These are phyloP conservation scores for Suillus plorans DNA, from an alignment of 768 basidiomycete species.

Conservation along the genomic window DNA sequence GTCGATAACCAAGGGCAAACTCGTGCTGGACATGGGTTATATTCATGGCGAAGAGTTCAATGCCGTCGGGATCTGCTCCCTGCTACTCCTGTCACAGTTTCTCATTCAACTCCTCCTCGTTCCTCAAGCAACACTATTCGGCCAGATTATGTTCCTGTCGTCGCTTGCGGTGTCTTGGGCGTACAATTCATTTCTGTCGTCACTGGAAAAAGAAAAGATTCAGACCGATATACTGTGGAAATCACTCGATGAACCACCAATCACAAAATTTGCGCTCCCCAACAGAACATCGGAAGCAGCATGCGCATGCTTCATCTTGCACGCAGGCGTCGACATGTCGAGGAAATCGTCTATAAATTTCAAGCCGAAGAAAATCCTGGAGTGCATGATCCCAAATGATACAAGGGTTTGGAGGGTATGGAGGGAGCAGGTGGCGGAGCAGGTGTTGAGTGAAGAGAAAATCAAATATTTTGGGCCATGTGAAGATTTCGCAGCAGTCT, in stretches of 20 bases:
- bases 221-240: slow-evolving; percentile 22
- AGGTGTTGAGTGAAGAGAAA: slow-evolving; percentile 5
- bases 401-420: slow-evolving; percentile 21
- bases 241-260: slow-evolving; percentile 12
- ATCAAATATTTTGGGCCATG: background rate
- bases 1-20: slow-evolving; percentile 28
- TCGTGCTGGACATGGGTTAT: slow-evolving; percentile 16
- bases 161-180: slow-evolving; percentile 34
- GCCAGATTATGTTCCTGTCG: slow-evolving; percentile 35
- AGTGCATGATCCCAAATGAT: slow-evolving; percentile 19
- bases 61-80: slow-evolving; percentile 24
- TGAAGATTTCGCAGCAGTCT: background rate
- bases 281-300: slow-evolving; percentile 19
- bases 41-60: background rate
- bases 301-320: slow-evolving; percentile 16
- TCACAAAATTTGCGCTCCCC: slow-evolving; percentile 13
- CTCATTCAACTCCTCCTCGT: slow-evolving; percentile 32
- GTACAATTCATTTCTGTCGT: slow-evolving; percentile 31
- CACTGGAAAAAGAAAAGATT: slow-evolving; percentile 27
- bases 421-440: slow-evolving; percentile 18
- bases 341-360: background rate
- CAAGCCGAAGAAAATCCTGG: slow-evolving; percentile 14
- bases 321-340: background rate
- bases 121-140: slow-evolving; percentile 31
- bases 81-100: slow-evolving; percentile 29